Evolutionary conservation across 495 filamentous ascomycete species (phyloP).

Genomic region (Xylaria palmicola): DNA sequence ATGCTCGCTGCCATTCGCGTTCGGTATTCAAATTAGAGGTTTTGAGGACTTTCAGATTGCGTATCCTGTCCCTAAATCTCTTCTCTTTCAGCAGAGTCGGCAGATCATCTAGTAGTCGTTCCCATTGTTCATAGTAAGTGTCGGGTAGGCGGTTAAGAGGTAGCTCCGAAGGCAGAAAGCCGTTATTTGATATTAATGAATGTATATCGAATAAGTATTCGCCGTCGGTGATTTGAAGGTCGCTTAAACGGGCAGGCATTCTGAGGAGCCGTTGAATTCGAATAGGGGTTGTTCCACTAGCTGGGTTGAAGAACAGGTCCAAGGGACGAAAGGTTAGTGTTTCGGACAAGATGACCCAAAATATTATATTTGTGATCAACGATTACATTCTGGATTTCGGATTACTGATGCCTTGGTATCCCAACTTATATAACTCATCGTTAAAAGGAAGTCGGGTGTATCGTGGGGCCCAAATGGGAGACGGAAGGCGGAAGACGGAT

Average conservation of each 20-base stretch:
- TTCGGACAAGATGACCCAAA: not conserved
- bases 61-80: slow-evolving; percentile 63
- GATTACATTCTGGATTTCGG: not conserved
- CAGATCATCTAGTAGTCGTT: slow-evolving; percentile 65
- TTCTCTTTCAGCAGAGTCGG: slow-evolving; percentile 64
- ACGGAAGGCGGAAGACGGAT: slow-evolving; percentile 1
- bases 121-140: slow-evolving; percentile 81
- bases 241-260: slow-evolving; percentile 1
- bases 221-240: not conserved
- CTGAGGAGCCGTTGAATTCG: not conserved
- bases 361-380: not conserved
- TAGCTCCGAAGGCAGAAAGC: slow-evolving; percentile 72
- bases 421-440: not conserved
- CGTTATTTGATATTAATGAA: slow-evolving; percentile 41
- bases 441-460: not conserved
- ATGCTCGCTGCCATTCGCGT: slow-evolving; percentile 79
- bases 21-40: slow-evolving; percentile 62
- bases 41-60: slow-evolving; percentile 67
- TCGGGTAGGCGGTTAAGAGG: slow-evolving; percentile 69
- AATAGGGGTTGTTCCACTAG: not conserved
- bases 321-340: not conserved
- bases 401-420: not conserved
- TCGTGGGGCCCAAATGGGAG: not conserved
- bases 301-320: not conserved
- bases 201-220: not conserved